Evolutionary conservation across 2,329 filamentous ascomycete genomes (phyloP).

Genomic region (Parafenestella ontariensis): DNA sequence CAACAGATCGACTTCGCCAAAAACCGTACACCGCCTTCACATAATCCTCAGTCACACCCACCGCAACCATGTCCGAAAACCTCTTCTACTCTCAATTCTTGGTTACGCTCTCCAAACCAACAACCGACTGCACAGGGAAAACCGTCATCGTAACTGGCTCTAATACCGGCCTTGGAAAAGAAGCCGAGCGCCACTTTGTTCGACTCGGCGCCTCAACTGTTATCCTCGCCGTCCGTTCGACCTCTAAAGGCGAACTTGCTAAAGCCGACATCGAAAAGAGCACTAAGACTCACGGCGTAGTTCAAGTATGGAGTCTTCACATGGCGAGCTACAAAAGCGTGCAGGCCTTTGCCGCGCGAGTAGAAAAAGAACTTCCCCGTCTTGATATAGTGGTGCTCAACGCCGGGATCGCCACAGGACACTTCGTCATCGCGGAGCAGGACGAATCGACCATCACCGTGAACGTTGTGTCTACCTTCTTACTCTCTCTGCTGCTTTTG

Average conservation of each 20-base stretch:
- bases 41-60: too few relatives aligned
- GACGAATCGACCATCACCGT: constrained; percentile 58
- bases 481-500: constrained; percentile 58
- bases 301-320: constrained; percentile 38
- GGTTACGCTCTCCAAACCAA: constrained; percentile 32
- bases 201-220: constrained; percentile 27
- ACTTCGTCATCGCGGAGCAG: constrained; percentile 30
- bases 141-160: constrained; percentile 53
- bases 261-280: constrained; percentile 25
- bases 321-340: constrained; percentile 27
- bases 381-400: constrained; percentile 45
- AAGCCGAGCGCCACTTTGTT: constrained; percentile 38
- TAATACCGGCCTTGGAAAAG: constrained; percentile 43
- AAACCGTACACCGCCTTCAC: too few relatives aligned
- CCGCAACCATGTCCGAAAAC: too few relatives aligned
- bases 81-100: constrained; percentile 52
- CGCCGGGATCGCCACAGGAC: constrained; percentile 35
- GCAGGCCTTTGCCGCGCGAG: constrained; percentile 23
- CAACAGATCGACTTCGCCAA: too few relatives aligned
- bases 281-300: constrained; percentile 10
- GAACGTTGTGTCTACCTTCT: constrained; percentile 58
- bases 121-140: constrained; percentile 30
- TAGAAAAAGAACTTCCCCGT: constrained; percentile 23
- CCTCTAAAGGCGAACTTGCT: constrained; percentile 39
- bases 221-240: constrained; percentile 42